Evolutionary conservation across 1,284 basidiomycete genomes (phyloP).

Genomic region (Papiliotrema flavescens): DNA sequence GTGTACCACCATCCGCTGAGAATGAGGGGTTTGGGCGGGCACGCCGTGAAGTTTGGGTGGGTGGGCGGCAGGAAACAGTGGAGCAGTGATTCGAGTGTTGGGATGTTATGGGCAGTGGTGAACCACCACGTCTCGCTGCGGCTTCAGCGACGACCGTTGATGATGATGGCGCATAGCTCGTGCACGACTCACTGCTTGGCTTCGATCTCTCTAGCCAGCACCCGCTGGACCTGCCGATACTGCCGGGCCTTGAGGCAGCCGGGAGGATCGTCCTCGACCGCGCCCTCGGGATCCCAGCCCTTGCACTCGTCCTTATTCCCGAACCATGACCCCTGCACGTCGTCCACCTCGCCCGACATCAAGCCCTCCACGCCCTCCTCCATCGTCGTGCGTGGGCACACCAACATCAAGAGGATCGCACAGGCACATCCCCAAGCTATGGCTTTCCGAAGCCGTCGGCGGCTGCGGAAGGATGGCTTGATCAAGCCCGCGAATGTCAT

Average conservation of each 20-base stretch:
- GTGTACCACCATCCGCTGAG: conserved; percentile 37
- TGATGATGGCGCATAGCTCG: neutral
- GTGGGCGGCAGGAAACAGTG: conserved; percentile 27
- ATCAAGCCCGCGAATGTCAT: no score
- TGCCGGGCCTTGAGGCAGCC: conserved; percentile 33
- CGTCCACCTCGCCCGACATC: neutral
- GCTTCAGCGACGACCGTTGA: neutral
- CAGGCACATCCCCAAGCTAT: no score
- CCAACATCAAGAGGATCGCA: no score
- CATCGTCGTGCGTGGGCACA: no score
- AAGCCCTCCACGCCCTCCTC: no score
- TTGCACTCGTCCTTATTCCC: conserved; percentile 9
- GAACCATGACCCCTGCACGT: neutral
- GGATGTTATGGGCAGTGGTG: conserved; percentile 19
- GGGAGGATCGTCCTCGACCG: conserved; percentile 22
- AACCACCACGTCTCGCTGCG: conserved; percentile 26
- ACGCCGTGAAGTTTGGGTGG: conserved; percentile 15
- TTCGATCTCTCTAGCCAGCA: conserved; percentile 23
- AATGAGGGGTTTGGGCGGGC: conserved; percentile 33
- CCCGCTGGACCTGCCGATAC: conserved; percentile 31
- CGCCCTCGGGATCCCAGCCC: conserved; percentile 21
- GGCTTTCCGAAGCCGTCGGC: no score
- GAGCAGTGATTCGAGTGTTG: conserved; percentile 19
- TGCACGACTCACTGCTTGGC: conserved; percentile 20
- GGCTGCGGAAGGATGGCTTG: no score